Conservation (phyloP, 139 green algal species). For the Tetradesmus obliquus region DNA sequence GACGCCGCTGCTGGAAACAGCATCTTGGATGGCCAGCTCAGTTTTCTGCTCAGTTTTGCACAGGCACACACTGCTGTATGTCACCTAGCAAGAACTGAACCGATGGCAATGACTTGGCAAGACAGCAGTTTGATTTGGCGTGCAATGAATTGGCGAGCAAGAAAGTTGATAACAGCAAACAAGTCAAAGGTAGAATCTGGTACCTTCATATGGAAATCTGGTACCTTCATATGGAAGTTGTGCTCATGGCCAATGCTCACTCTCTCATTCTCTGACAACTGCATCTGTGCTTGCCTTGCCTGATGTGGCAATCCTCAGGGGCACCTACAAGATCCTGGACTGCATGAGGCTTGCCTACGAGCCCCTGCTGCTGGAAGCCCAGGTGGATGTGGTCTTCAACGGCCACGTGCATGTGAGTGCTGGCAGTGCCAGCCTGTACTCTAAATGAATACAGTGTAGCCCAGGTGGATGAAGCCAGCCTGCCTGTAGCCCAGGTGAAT, state of each 20-base stretch:
- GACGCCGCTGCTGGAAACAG: background rate
- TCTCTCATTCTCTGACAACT: background rate
- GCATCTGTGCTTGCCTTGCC: background rate
- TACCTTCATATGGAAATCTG: too few relatives aligned
- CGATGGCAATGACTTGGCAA: too few relatives aligned
- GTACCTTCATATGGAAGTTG: too few relatives aligned
- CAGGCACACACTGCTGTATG: background rate
- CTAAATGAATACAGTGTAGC: background rate
- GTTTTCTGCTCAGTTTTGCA: background rate
- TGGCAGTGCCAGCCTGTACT: background rate
- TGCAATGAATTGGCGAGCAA: too few relatives aligned
- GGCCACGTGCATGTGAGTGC: slow-evolving; percentile 3
- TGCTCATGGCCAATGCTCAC: too few relatives aligned
- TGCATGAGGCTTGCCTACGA: slow-evolving; percentile 10
- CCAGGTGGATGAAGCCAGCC: background rate
- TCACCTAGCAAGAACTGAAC: too few relatives aligned
- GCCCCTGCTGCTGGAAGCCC: background rate
- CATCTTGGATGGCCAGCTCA: background rate
- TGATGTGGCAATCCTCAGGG: background rate
- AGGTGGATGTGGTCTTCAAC: slow-evolving; percentile 26
- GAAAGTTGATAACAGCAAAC: too few relatives aligned
- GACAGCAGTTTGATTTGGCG: too few relatives aligned
- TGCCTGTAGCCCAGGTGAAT: background rate
- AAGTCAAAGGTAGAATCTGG: too few relatives aligned
- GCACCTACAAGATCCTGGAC: background rate